phyloP scores from a whole-genome alignment of 2,329 filamentous ascomycete species.

The Nemania sp. region DNA sequence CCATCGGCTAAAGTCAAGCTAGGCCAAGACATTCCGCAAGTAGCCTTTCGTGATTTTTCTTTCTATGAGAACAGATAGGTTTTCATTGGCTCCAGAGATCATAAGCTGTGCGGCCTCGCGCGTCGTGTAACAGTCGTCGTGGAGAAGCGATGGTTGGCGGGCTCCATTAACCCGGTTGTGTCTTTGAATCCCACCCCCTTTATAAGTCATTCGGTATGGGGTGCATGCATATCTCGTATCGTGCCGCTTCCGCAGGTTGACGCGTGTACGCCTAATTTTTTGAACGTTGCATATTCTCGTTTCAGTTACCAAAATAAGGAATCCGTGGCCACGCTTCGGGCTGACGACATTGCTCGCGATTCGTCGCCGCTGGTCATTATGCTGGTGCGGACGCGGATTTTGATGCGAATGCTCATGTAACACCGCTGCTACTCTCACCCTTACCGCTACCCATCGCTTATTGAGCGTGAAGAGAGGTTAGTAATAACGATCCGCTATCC shows the following conservation, averaged over 20 bases:
- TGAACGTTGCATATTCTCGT: too few relatives aligned
- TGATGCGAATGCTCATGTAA: too few relatives aligned
- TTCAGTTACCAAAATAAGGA: too few relatives aligned
- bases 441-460: too few relatives aligned
- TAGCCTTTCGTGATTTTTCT: neutral
- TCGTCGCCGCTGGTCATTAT: too few relatives aligned
- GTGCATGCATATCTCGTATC: neutral
- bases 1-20: conserved; percentile 13
- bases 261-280: too few relatives aligned
- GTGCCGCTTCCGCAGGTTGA: neutral
- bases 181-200: neutral
- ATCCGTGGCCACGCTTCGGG: too few relatives aligned
- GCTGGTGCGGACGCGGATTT: too few relatives aligned
- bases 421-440: too few relatives aligned
- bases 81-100: neutral
- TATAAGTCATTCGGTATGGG: conserved; percentile 1
- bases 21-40: neutral
- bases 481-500: too few relatives aligned
- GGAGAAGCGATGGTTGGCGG: conserved; percentile 12
- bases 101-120: neutral
- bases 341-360: too few relatives aligned
- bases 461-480: too few relatives aligned
- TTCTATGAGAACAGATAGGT: neutral
- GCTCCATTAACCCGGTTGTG: conserved; percentile 16
- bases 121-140: neutral